Conservation (phyloP, 139 green algal species). For the Dunaliella primolecta region DNA sequence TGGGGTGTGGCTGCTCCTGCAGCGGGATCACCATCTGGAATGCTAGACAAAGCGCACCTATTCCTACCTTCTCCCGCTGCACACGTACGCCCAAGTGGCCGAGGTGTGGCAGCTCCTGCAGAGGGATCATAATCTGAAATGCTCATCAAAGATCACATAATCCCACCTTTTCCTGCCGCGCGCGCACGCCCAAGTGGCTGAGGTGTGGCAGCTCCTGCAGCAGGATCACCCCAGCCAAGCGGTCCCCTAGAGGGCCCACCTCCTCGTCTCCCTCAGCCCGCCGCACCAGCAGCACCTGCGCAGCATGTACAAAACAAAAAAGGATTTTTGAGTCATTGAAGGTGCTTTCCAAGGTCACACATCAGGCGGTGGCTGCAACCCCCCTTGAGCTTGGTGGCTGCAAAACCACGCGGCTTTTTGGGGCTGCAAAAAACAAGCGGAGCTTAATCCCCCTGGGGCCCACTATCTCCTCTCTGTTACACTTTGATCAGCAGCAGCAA, state of each 20-base stretch:
- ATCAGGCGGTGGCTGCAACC: no score
- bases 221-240: constrained; percentile 77
- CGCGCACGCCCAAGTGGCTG: constrained; percentile 88
- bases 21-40: constrained; percentile 87
- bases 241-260: constrained; percentile 51
- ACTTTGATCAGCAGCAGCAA: no score
- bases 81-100: constrained; percentile 90
- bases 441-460: no score
- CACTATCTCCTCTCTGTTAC: no score
- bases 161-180: constrained; percentile 78
- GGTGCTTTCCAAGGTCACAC: no score
- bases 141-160: no score
- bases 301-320: not conserved
- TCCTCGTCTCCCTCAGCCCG: constrained; percentile 92
- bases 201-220: constrained; percentile 91
- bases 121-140: no score
- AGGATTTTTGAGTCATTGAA: no score
- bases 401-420: no score
- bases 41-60: no score
- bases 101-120: constrained; percentile 91
- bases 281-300: constrained; percentile 63
- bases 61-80: constrained; percentile 73
- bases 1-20: constrained; percentile 92
- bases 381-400: no score
- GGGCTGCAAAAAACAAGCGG: no score